phyloP scores from a whole-genome alignment of 2,329 filamentous ascomycete species.

The Pseudonectria buxi region DNA sequence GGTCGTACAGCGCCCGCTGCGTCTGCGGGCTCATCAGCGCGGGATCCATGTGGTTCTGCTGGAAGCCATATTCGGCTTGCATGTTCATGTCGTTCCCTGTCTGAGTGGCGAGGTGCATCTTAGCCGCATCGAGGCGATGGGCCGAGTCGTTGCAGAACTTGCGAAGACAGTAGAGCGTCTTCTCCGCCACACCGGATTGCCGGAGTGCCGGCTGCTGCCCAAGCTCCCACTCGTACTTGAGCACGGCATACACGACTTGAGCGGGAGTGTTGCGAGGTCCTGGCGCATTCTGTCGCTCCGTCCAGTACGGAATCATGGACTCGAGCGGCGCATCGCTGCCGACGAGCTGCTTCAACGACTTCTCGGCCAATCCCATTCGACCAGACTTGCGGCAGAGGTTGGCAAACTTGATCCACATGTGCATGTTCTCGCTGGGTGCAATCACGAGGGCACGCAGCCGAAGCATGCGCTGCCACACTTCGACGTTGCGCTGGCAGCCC shows the following conservation, averaged over 20 bases:
- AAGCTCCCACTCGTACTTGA: conserved; percentile 94
- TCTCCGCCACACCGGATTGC: conserved; percentile 42
- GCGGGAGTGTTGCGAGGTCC: conserved; percentile 49
- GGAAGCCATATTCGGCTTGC: conserved; percentile 43
- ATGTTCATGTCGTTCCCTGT: conserved; percentile 39
- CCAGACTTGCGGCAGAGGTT: conserved; percentile 96
- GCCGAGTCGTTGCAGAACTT: conserved; percentile 56
- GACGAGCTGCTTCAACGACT: conserved; percentile 87
- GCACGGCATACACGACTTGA: conserved; percentile 88
- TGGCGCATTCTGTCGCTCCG: conserved; percentile 20
- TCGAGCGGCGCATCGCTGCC: conserved; percentile 60
- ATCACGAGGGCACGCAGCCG: conserved; percentile 91
- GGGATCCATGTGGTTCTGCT: conserved; percentile 36
- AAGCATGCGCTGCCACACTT: conserved; percentile 98
- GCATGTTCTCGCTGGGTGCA: conserved; percentile 84
- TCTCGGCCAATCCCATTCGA: conserved; percentile 89
- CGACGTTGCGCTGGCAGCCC: conserved; percentile 92
- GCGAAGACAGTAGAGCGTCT: conserved; percentile 51
- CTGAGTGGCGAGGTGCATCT: conserved; percentile 42
- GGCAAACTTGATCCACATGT: conserved; percentile 99
- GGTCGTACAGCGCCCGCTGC: conserved; percentile 50
- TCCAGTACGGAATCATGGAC: conserved; percentile 54
- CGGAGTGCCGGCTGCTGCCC: conserved; percentile 52
- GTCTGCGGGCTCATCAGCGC: conserved; percentile 41
- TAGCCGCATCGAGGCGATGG: conserved; percentile 46